phyloP scores from a whole-genome alignment of 805 yeast genomes.

The Saturnispora dispora region DNA sequence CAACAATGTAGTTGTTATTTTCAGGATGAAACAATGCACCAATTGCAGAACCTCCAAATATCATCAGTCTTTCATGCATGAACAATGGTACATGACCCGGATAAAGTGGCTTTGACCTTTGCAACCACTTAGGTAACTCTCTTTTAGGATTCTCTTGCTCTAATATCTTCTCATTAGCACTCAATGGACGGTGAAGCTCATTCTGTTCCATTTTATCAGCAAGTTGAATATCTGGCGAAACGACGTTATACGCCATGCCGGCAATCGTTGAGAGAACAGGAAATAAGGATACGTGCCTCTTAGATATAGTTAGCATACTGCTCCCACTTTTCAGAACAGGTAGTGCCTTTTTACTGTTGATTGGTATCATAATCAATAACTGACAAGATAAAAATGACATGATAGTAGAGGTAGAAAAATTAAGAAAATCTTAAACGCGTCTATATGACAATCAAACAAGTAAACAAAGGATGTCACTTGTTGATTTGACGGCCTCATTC shows the following conservation, averaged over 20 bases:
- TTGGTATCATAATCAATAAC: neutral
- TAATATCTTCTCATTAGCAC: constrained; percentile 24
- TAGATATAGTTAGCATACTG: neutral
- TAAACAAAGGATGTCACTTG: neutral
- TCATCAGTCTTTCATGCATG: constrained; percentile 47
- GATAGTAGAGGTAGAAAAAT: neutral
- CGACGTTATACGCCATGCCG: constrained; percentile 8
- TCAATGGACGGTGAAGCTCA: constrained; percentile 31
- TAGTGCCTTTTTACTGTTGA: neutral
- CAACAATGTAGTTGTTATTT: constrained; percentile 64
- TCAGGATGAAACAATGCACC: constrained; percentile 76
- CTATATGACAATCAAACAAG: neutral
- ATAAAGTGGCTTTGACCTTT: constrained; percentile 40
- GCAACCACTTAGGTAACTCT: constrained; percentile 23
- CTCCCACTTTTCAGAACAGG: neutral
- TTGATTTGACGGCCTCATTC: neutral
- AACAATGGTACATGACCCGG: constrained; percentile 76
- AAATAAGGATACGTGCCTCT: neutral
- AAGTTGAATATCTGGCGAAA: constrained; percentile 37
- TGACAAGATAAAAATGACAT: neutral
- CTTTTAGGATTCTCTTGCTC: constrained; percentile 6
- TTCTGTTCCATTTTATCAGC: constrained; percentile 56
- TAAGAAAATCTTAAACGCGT: neutral
- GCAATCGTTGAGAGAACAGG: neutral
- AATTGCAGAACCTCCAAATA: constrained; percentile 65